Evolutionary conservation across 495 filamentous ascomycete species (phyloP), one percentile per base, ranked within the genome.

Genomic region (Tuber aestivum): DNA sequence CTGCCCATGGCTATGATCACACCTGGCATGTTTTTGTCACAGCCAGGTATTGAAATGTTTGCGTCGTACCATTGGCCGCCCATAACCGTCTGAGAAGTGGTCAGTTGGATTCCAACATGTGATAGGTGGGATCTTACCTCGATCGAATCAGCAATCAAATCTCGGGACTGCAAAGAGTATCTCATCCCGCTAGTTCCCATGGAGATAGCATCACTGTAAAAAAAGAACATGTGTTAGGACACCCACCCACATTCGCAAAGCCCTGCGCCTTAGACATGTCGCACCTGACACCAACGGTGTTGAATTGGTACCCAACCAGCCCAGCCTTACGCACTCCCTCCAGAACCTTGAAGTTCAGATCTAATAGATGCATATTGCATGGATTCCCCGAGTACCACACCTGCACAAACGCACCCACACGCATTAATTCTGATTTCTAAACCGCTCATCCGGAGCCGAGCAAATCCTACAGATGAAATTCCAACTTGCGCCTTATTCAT

Each of bases 1-100:
- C 95, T 88, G 41, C 93, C 95, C 95, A 97, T 97, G 65, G 95
- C 96, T 87, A 99, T 99, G 76, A 97, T 85, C 48, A 97, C 95
- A 85, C 95, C 95, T 10, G 95, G 95, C 96, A 99, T 97, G 85
- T 99, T 99, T 91, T 99, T 99, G 87, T 99, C 96, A 85, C 95
- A 99, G 61, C 95, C 95, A n/a, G 95, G 95, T 80, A 99, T 92
- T 32, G 93, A 96, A 83, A 99, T 93, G 84, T 98, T 98, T 82
- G 92, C 95, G 85, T 99, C 95, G 84, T 99, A 99, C 96, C 95
- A 99, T 87, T 99, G 95, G 20, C 93, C 95, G 70, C 93, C 89
- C 95, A 99, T 99, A 61, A 98, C 95, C 10, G 96, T 98, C 88
- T 98, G 93, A 80, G 88, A 91, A 32, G 4, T 65, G 27, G 74